Conservation (phyloP, 176 grass and related monocot species). For the Melocanna baccifera region DNA sequence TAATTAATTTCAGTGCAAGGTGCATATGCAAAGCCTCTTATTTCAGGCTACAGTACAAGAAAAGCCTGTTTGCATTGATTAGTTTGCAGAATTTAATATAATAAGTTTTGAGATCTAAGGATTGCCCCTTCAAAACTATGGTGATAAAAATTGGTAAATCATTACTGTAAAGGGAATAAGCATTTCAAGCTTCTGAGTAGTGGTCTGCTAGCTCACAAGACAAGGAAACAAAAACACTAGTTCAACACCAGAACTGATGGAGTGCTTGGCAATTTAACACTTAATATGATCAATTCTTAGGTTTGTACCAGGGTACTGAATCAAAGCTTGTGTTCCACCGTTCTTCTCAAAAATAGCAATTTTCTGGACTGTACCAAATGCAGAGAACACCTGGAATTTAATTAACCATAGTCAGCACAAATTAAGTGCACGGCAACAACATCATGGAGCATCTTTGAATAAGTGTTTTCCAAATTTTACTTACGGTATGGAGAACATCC, state of each 20-base stretch:
- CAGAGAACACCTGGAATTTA: conserved; percentile 80
- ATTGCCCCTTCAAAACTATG: not conserved
- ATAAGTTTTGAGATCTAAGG: not conserved
- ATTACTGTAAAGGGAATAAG: not conserved
- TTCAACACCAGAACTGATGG: not conserved
- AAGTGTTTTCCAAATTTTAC: conserved; percentile 18
- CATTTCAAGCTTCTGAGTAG: not conserved
- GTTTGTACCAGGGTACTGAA: conserved; percentile 84
- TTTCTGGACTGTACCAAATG: conserved; percentile 92
- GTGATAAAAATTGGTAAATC: not conserved
- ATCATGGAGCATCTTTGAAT: not conserved
- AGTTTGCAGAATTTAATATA: conserved; percentile 7
- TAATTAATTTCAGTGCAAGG: not conserved
- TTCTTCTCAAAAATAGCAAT: conserved; percentile 98
- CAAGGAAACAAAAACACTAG: not conserved
- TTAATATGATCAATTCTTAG: not conserved
- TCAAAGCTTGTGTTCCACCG: conserved; percentile 82
- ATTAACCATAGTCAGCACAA: conserved; percentile 20
- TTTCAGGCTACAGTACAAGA: conserved; percentile 2
- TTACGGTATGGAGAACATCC: conserved; percentile 93
- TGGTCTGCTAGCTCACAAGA: not conserved
- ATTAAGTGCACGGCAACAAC: not conserved
- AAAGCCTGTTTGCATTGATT: conserved; percentile 5
- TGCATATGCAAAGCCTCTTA: not conserved
- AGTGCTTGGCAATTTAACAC: not conserved